Base-by-base conservation (phyloP, 331 rosid genomes). In the Malus hybrid region DNA sequence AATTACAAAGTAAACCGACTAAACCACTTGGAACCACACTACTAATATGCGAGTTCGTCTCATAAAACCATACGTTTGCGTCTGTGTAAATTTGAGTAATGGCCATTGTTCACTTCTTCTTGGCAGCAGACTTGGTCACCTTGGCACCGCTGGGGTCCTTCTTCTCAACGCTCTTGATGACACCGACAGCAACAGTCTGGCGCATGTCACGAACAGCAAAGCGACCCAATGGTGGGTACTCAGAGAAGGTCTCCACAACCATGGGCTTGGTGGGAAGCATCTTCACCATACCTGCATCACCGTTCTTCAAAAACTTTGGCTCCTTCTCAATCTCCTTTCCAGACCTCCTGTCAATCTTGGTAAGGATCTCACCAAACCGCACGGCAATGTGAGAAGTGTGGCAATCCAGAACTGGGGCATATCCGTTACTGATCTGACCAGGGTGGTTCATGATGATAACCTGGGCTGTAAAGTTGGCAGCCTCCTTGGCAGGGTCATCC, bases 121-220 rank as follows among this genome's bases (percentile, higher is more conserved):
- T 91, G 65, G 74, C 85, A 1, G 97, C 95, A 44, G 95, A 85
- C 75, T 90, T 88, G 54, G 93, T 90, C 13, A 82, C 80, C 90
- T 91, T 91, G 50, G 86, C 88, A 34, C 89, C 95, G 4, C 66
- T 15, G 0, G 97, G 80, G 0, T 92, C 97, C 90, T 92, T 92
- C 96, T 90, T 90, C 83, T 88, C 89, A 32, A 90, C 92, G 4
- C 32, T 82, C 88, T 89, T 89, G 79, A 89, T 85, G 8, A 89
- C 93, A 15, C 93, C 93, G 14, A 89, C 93, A 33, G 91, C 93
- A 44, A 89, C 93, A 7, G 89, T 89, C 71, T 87, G 93, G 2
- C 92, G 83, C 96, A 74, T 80, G 67, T 80, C 83, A 69, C 83
- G 71, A 1, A 80, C 83, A 10, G 76, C 83, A 54, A 80, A 74